Conservation (phyloP, 1,139 yeast genomes). For the Zygoascus hellenicus region DNA sequence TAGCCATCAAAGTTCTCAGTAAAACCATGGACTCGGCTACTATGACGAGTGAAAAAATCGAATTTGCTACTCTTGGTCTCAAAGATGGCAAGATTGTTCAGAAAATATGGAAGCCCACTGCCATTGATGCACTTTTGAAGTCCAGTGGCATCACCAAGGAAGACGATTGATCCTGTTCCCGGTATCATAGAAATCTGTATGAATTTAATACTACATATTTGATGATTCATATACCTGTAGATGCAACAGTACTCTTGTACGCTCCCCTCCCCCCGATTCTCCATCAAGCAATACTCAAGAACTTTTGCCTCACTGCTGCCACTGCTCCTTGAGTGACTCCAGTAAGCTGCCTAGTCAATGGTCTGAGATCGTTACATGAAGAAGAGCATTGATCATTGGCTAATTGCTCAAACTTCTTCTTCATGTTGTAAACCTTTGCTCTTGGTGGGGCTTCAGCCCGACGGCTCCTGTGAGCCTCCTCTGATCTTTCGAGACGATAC, state of each 20-base stretch:
- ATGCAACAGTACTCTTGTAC: neutral
- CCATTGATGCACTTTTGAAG: conserved; percentile 68
- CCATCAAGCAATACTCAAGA: conserved; percentile 13
- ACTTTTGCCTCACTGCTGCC: conserved; percentile 21
- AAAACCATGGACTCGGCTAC: conserved; percentile 92
- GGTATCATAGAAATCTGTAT: conserved; percentile 13
- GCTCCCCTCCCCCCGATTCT: too few relatives aligned
- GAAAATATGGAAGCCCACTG: conserved; percentile 73
- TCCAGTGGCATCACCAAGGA: conserved; percentile 63
- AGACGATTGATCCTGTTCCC: conserved; percentile 29
- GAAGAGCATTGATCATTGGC: conserved; percentile 10
- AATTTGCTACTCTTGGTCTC: conserved; percentile 72
- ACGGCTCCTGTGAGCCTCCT: neutral
- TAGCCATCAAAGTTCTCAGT: conserved; percentile 86
- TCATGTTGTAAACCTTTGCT: conserved; percentile 25
- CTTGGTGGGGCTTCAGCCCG: conserved; percentile 23
- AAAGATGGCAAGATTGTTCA: conserved; percentile 50
- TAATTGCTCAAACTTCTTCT: conserved; percentile 21
- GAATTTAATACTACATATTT: conserved; percentile 3
- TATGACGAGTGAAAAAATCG: conserved; percentile 80
- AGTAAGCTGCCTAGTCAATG: conserved; percentile 14
- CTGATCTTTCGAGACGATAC: conserved; percentile 17
- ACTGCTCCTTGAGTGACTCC: conserved; percentile 18
- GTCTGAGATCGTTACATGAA: neutral
- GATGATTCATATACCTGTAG: neutral